phyloP scores from a whole-genome alignment of 208 protist species.

The Crithidia mellificae region DNA sequence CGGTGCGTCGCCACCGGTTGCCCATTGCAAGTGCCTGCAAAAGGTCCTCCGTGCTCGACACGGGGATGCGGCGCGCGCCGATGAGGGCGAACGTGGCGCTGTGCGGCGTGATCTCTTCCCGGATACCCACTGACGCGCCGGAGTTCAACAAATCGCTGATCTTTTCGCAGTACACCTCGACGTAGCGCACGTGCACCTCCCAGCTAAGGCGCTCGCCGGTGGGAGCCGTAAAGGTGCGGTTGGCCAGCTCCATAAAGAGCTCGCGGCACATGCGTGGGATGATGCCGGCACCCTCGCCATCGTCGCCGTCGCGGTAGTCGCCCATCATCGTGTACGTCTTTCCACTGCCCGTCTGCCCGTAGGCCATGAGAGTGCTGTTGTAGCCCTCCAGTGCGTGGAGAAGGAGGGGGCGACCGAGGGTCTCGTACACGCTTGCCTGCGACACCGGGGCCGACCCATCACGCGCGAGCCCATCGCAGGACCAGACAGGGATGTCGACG shows the following conservation, averaged over 20 bases:
- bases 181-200: conserved; percentile 83
- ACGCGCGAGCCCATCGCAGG: conserved; percentile 37
- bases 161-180: conserved; percentile 92
- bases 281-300: conserved; percentile 55
- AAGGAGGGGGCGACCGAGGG: conserved; percentile 88
- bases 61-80: conserved; percentile 55
- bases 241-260: conserved; percentile 66
- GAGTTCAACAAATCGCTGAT: conserved; percentile 85
- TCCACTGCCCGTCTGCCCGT: conserved; percentile 90
- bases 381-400: conserved; percentile 89
- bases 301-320: conserved; percentile 24
- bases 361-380: conserved; percentile 91
- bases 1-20: conserved; percentile 73
- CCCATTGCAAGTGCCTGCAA: conserved; percentile 65
- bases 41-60: conserved; percentile 55
- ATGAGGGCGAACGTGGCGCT: conserved; percentile 65
- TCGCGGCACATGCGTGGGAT: conserved; percentile 85
- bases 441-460: conserved; percentile 51
- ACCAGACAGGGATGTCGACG: conserved; percentile 80
- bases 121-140: conserved; percentile 51
- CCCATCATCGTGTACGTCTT: conserved; percentile 93
- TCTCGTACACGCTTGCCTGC: conserved; percentile 81
- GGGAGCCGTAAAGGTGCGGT: conserved; percentile 43
- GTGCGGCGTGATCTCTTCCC: conserved; percentile 68
- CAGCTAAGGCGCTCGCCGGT: conserved; percentile 63